Evolutionary conservation across 108 stramenopile species (phyloP).

Genomic region (Stephanodiscus minutulus): DNA sequence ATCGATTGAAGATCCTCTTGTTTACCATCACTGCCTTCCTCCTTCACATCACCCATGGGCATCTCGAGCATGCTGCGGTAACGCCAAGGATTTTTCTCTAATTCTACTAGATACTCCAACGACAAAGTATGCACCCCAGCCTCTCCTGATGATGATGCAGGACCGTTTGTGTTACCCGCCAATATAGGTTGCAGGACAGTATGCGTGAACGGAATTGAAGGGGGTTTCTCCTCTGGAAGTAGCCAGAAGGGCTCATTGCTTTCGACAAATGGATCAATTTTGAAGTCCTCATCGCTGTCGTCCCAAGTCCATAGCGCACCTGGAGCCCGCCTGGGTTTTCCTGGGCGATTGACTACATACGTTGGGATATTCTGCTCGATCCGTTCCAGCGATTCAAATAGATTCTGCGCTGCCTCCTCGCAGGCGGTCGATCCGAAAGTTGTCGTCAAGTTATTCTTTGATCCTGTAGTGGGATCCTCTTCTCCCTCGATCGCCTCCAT

Average conservation of each 20-base stretch:
- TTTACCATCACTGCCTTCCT: neutral
- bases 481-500: conserved; percentile 65
- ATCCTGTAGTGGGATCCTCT: conserved; percentile 26
- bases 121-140: conserved; percentile 44
- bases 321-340: conserved; percentile 30
- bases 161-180: conserved; percentile 17
- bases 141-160: conserved; percentile 24
- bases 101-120: conserved; percentile 65
- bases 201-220: conserved; percentile 48
- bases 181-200: conserved; percentile 50
- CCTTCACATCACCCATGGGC: conserved; percentile 10
- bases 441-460: conserved; percentile 28
- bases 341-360: conserved; percentile 60
- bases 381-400: conserved; percentile 63
- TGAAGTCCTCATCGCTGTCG: conserved; percentile 56
- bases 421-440: conserved; percentile 39
- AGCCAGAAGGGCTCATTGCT: conserved; percentile 32
- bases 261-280: conserved; percentile 38
- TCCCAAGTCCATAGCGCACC: conserved; percentile 25
- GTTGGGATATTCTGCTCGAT: conserved; percentile 84
- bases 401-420: conserved; percentile 49
- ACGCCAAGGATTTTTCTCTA: conserved; percentile 80
- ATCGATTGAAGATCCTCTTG: conserved; percentile 4
- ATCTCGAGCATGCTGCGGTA: conserved; percentile 69
- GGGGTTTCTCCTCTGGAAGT: conserved; percentile 37